Base-by-base conservation (phyloP, 495 filamentous ascomycete species). In the Aspergillus nidulans region DNA sequence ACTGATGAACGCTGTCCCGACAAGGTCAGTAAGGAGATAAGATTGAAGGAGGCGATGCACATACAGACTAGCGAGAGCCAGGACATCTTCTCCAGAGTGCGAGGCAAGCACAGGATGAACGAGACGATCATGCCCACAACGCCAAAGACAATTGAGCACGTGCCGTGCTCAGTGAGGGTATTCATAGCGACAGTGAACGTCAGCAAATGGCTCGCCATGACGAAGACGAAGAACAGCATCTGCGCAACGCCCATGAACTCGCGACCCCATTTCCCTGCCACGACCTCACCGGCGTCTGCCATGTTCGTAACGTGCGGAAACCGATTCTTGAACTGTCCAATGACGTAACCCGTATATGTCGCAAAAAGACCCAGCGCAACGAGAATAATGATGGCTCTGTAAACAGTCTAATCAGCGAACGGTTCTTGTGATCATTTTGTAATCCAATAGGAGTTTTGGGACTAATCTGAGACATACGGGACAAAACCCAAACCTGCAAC, bases 171-270 rank as follows among this genome's bases (percentile, higher is more conserved):
- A 0, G 86, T 85, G 47, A 92, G 71, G 20, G 76, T 81, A 52
- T 86, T 85, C 71, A 91, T 81, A 60, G 85, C 86, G 59, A 92
- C 88, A 23, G 78, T 82, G 65, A 90, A 91, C 0, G 86, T 88
- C 47, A 92, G 73, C 43, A 91, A 75, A 64, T 94, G 90, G 26
- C 86, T 88, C 21, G 81, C 85, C 76, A 89, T 87, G 62, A 89
- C 81, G 73, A 94, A 91, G 26, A 87, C 65, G 28, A 91, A 75
- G 67, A 91, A 85, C 42, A 89, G 58, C 20, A 81, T 74, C 64
- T 87, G 85, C 54, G 79, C 83, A 47, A 69, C 66, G 7, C 84
- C 84, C 57, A 88, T 67, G 16, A 92, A 58, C 57, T 87, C 84
- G 43, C 84, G 82, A 0, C 87, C 87, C 21, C 80, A 72, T 25